Percentiles rank a stretch among this genome's conserved stretches.
phyloP scores from a whole-genome alignment of 108 stramenopile species.

The Skeletonema potamos region DNA sequence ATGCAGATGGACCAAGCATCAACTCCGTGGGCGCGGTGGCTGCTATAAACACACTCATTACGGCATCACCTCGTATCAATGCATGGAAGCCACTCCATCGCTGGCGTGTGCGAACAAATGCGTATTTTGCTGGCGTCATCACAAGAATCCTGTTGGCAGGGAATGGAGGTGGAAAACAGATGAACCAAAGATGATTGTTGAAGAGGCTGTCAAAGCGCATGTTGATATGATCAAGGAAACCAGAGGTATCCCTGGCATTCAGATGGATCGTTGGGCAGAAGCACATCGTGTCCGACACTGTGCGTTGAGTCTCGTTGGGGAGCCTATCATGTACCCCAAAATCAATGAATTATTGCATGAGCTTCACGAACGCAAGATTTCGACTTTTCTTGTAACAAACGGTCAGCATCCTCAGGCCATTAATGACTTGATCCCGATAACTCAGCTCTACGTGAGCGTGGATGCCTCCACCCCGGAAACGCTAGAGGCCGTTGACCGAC shows the following conservation, averaged over 20 bases:
- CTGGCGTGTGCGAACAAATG: constrained; percentile 98
- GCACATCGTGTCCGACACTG: constrained; percentile 91
- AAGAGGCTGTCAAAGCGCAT: constrained; percentile 82
- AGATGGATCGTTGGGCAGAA: constrained; percentile 89
- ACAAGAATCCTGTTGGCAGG: constrained; percentile 97
- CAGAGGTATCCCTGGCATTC: constrained; percentile 94
- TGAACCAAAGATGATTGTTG: constrained; percentile 89
- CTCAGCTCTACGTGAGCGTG: constrained; percentile 93
- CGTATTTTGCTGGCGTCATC: constrained; percentile 98
- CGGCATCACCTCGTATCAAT: constrained; percentile 95
- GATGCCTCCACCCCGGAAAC: constrained; percentile 94
- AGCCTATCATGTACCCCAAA: constrained; percentile 96
- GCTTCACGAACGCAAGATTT: constrained; percentile 87
- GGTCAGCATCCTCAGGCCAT: constrained; percentile 96
- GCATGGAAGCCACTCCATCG: constrained; percentile 96
- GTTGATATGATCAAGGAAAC: constrained; percentile 90
- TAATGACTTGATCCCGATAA: constrained; percentile 84
- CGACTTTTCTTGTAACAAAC: constrained; percentile 95
- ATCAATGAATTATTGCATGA: constrained; percentile 90
- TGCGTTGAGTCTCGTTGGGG: constrained; percentile 86
- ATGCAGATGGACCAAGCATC: constrained; percentile 98
- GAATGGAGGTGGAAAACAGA: constrained; percentile 98
- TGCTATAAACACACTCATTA: constrained; percentile 98
- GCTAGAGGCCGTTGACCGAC: constrained; percentile 90
- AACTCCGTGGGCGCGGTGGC: constrained; percentile 92